Conservation (phyloP, 768 basidiomycete genomes). For the Cantharellus cinnabarinus region DNA sequence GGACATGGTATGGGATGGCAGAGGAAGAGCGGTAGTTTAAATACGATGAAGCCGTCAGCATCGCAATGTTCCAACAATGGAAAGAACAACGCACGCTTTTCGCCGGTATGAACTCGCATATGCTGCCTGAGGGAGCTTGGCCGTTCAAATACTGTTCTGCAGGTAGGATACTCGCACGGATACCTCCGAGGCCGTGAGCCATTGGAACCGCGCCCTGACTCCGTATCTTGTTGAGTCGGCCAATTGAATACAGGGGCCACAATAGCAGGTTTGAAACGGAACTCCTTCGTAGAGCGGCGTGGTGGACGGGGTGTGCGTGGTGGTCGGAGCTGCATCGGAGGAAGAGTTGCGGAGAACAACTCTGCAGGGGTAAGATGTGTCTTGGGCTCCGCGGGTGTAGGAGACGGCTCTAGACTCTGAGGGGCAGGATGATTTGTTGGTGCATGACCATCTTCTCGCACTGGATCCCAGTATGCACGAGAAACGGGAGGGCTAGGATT, state of each 20-base stretch:
- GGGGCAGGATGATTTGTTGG: no score
- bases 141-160: background rate
- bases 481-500: no score
- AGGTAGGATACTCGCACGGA: background rate
- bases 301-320: no score
- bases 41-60: background rate
- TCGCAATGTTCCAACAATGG: background rate
- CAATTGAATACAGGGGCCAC: no score
- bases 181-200: background rate
- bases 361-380: no score
- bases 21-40: background rate
- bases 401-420: no score
- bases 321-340: no score
- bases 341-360: no score
- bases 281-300: no score
- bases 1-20: background rate
- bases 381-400: no score
- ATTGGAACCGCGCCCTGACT: background rate
- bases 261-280: no score
- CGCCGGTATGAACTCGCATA: background rate
- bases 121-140: background rate
- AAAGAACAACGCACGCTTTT: background rate
- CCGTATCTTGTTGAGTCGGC: no score
- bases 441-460: background rate
- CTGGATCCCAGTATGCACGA: background rate